Evolutionary conservation across 2,329 filamentous ascomycete genomes (phyloP), one percentile per base, ranked within the genome.

Genomic region (Penicillium sp.): DNA sequence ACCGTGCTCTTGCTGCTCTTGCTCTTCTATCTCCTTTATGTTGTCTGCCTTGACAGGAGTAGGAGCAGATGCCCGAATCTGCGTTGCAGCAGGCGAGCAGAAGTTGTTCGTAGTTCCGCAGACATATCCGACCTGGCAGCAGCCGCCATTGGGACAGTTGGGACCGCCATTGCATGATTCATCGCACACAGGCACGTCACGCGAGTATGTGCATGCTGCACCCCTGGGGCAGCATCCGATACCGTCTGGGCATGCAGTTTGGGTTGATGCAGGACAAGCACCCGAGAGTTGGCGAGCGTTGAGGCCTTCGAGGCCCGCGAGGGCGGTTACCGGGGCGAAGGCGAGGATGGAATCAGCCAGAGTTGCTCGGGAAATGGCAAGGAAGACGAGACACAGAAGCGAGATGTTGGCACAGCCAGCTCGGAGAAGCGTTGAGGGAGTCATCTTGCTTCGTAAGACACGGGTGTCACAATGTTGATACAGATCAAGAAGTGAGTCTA

Each of bases 181-280:
- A 5, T 55, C 47, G n/a, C 57, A 59, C 18, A 59, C 57, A 5
- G 57, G 47, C 6, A 52, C 33, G 20, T 40, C 24, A 16, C 47
- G 26, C 9, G 57, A 59, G 26, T 59, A 56, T 12, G 57, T 59
- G 47, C 52, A 59, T 6, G 52, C 57, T n/a, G 47, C 57, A 16
- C 57, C 57, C 3, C 8, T 47, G 5, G 57, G 57, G 24, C 57
- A 59, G n/a, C 57, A 59, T 35, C 57, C 57, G 14, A 55, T 20
- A 21, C 53, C 40, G 26, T 59, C 57, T 20, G 52, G 5, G 28
- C 57, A 59, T 23, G 53, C 16, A 18, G 57, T 55, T 24, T 55
- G 52, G 14, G 57, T 47, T 11, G 57, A 24, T n/a, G 52, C 57
- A 21, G 57, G 57, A n/a, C 57, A 59, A 6, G 33, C 24, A 8